These are phyloP conservation scores for Fonsecaea erecta DNA, from an alignment of 2,329 filamentous ascomycete genomes.

Conservation along the genomic window DNA sequence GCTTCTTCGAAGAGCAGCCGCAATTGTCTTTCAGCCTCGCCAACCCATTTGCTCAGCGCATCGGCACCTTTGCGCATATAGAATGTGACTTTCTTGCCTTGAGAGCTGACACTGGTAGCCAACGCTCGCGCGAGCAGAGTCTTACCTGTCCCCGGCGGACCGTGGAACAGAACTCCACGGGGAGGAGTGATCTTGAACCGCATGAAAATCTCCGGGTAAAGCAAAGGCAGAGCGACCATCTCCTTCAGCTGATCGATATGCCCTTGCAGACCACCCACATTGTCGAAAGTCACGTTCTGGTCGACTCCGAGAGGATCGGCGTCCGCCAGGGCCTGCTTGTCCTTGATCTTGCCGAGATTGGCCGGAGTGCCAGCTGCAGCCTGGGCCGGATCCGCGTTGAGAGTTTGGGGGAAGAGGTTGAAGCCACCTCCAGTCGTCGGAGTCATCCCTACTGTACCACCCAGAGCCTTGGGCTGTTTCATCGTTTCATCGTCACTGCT, in stretches of 20 bases:
- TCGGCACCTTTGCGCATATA: slow-evolving; percentile 99
- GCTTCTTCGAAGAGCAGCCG: slow-evolving; percentile 94
- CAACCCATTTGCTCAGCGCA: slow-evolving; percentile 97
- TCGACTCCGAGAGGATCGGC: slow-evolving; percentile 94
- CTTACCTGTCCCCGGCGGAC: slow-evolving; percentile 95
- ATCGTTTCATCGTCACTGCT: slow-evolving; percentile 92
- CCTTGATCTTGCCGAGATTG: slow-evolving; percentile 91
- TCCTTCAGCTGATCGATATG: slow-evolving; percentile 98
- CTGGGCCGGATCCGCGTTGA: slow-evolving; percentile 61
- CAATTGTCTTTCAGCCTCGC: slow-evolving; percentile 94
- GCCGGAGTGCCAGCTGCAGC: slow-evolving; percentile 67
- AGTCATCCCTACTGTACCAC: slow-evolving; percentile 69
- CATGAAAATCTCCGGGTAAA: slow-evolving; percentile 93
- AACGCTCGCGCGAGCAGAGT: slow-evolving; percentile 92
- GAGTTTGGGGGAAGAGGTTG: slow-evolving; percentile 61
- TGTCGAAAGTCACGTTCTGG: slow-evolving; percentile 88
- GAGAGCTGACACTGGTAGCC: slow-evolving; percentile 84
- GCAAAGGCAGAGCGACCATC: slow-evolving; percentile 92
- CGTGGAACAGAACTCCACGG: slow-evolving; percentile 93
- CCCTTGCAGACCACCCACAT: slow-evolving; percentile 87
- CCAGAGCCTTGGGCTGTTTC: slow-evolving; percentile 60
- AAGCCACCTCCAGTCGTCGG: slow-evolving; percentile 60
- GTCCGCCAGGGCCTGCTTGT: slow-evolving; percentile 88
- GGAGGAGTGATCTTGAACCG: slow-evolving; percentile 92
- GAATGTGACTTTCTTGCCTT: slow-evolving; percentile 94